Base-by-base conservation (phyloP, 495 filamentous ascomycete species). In the Penicillium riverlandense region DNA sequence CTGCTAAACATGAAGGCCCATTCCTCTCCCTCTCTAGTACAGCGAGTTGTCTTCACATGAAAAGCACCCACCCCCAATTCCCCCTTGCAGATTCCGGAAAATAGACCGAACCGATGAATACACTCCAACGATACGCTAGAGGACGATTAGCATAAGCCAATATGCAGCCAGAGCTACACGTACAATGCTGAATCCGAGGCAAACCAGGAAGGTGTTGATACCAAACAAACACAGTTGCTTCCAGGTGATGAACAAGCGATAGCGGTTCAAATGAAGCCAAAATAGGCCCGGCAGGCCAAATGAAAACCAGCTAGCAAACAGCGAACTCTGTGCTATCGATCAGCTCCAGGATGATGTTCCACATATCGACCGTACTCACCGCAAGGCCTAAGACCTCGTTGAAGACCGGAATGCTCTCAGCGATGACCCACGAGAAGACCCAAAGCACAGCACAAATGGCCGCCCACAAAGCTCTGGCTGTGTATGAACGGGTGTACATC, bases 331-430 rank as follows among this genome's bases (percentile, higher is more conserved):
- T 5, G 7, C 28, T 1, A 13, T 8, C 13, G 8, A 35, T 52
- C 27, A 58, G 43, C 30, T 15, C 7, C 11, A 4, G 11, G 41
- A 10, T 14, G 4, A 14, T 22, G 15, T 12, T 7, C 28, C 6
- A 10, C 5, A 6, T 11, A 41, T 15, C n/a, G n/a, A n/a, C 8
- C 10, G 38, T 28, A 50, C 56, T 27, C 45, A 58, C 56, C 35
- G 69, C 63, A 39, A 73, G 45, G 9, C 62, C 65, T 27, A 86
- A 57, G 35, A 85, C 54, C 39, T 79, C 72, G 45, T 75, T 77
- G 64, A 85, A 86, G 53, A 80, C 72, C 1, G 83, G 83, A 14
- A 86, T 79, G 7, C 72, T 72, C 51, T 80, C 76, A 8, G 81
- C 80, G 51, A 86, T 77, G 35, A 84, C 52, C 73, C 76, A 86